phyloP scores from a whole-genome alignment of 2,329 filamentous ascomycete species.

The Aspergillus tanneri region DNA sequence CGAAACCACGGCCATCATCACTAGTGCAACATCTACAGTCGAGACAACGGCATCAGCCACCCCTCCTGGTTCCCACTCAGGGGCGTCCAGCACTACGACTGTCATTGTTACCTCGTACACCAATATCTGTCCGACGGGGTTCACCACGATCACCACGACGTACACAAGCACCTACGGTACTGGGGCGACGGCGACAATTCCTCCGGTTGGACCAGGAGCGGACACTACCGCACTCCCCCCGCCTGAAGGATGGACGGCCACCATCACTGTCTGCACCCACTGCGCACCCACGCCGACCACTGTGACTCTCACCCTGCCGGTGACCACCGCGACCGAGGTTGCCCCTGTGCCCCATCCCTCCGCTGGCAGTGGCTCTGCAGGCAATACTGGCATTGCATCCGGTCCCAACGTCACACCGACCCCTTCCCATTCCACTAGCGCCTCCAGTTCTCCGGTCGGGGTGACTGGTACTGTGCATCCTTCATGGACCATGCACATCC shows the following conservation, averaged over 20 bases:
- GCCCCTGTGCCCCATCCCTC: slow-evolving; percentile 2
- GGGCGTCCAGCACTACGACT: slow-evolving; percentile 34
- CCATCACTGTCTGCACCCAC: slow-evolving; percentile 40
- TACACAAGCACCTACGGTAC: slow-evolving; percentile 41
- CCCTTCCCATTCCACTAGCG: background rate
- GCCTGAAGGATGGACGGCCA: slow-evolving; percentile 43
- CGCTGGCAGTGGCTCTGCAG: background rate
- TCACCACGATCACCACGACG: slow-evolving; percentile 42
- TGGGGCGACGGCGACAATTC: slow-evolving; percentile 25
- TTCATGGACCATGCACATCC: slow-evolving; percentile 18
- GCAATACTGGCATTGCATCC: slow-evolving; percentile 4
- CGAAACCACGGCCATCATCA: slow-evolving; percentile 8
- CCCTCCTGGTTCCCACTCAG: slow-evolving; percentile 17
- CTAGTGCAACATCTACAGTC: slow-evolving; percentile 7
- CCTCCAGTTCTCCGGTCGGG: slow-evolving; percentile 9
- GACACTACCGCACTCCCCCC: slow-evolving; percentile 20
- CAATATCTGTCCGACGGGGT: slow-evolving; percentile 45
- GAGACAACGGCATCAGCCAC: slow-evolving; percentile 15
- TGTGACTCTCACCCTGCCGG: slow-evolving; percentile 37
- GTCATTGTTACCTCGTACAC: slow-evolving; percentile 43
- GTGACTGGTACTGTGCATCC: slow-evolving; percentile 7
- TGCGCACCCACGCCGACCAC: slow-evolving; percentile 41
- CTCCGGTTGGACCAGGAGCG: slow-evolving; percentile 17
- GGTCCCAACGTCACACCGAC: background rate
- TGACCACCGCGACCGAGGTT: slow-evolving; percentile 11